phyloP scores from a whole-genome alignment of 139 green algal species.

The Tetradesmus obliquus region DNA sequence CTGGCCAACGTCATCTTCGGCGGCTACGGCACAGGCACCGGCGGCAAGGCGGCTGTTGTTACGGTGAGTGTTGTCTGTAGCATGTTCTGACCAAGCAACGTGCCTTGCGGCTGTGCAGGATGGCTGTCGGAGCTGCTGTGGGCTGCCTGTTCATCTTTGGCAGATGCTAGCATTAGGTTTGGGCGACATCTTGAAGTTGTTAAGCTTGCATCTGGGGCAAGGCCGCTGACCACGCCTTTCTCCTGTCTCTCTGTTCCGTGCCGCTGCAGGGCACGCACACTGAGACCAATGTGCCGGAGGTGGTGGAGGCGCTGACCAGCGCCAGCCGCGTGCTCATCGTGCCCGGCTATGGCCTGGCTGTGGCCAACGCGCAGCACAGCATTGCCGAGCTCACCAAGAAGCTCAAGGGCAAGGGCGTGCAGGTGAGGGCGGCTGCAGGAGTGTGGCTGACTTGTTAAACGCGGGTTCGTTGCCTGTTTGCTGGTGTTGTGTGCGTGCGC shows the following conservation, averaged over 20 bases:
- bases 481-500: not conserved
- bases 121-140: not conserved
- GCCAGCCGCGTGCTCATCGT: conserved; percentile 86
- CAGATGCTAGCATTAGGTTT: too few relatives aligned
- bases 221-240: not conserved
- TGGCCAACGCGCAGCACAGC: conserved; percentile 86
- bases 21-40: conserved; percentile 71
- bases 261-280: conserved; percentile 54
- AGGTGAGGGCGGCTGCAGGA: conserved; percentile 49
- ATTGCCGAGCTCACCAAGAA: conserved; percentile 76
- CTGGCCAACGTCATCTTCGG: conserved; percentile 92
- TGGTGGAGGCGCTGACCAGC: conserved; percentile 47
- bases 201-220: too few relatives aligned
- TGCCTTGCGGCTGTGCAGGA: not conserved
- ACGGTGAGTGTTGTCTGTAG: not conserved
- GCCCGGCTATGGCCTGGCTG: conserved; percentile 91
- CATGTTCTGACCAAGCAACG: not conserved
- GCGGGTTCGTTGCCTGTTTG: too few relatives aligned
- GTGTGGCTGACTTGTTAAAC: not conserved
- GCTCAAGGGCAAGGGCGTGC: conserved; percentile 65
- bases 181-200: too few relatives aligned
- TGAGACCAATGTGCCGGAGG: conserved; percentile 61
- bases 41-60: conserved; percentile 24
- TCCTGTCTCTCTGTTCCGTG: not conserved
- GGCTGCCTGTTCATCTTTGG: too few relatives aligned